A percentile compares a stretch with the other conserved stretches of the same genome.
Conservation (phyloP, 164 flowering plant genomes). For the Magnolia officinalis region DNA sequence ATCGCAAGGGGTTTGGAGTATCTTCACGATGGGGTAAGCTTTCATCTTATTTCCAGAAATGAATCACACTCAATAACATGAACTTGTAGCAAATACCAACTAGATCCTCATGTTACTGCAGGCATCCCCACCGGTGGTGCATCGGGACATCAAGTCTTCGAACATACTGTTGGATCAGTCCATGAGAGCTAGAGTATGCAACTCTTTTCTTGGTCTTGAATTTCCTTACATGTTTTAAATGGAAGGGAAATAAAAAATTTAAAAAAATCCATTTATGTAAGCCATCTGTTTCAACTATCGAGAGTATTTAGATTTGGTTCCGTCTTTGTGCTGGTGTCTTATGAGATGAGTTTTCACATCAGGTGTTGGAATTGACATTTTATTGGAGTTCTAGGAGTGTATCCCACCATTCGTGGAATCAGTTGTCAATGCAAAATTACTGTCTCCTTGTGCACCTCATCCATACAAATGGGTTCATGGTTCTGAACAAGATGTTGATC, state of each 20-base stretch:
- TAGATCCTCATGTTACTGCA: conserved; percentile 24
- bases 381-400: background rate
- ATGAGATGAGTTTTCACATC: background rate
- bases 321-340: background rate
- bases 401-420: no score
- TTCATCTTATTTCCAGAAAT: background rate
- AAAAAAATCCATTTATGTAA: no score
- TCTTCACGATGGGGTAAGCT: conserved; percentile 95
- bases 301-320: background rate
- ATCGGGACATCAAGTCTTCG: conserved; percentile 91
- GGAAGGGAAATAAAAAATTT: no score
- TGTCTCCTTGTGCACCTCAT: background rate
- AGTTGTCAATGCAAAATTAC: no score
- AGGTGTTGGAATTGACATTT: background rate
- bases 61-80: background rate
- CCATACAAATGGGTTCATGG: background rate
- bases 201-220: background rate
- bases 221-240: no score
- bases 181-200: conserved; percentile 91
- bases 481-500: background rate
- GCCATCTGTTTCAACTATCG: no score
- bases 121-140: conserved; percentile 95
- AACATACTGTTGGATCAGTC: conserved; percentile 89
- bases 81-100: background rate
- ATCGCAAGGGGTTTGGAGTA: conserved; percentile 97